Base-by-base conservation (phyloP, 768 basidiomycete genomes). In the Lactifluus hygrophoroides region DNA sequence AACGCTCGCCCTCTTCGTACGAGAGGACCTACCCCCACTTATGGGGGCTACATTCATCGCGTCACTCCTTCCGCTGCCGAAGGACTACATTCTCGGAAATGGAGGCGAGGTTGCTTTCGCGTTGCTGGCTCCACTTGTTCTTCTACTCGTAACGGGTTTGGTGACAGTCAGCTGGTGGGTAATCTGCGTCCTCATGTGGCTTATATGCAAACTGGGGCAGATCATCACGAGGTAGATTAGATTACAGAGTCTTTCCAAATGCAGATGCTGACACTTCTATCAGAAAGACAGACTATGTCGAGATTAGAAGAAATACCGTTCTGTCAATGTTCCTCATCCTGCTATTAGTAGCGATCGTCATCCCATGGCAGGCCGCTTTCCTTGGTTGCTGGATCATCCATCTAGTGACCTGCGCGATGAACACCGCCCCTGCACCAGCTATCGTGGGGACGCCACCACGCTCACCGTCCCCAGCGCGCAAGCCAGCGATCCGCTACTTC, bases 301-400 rank as follows among this genome's bases (percentile, higher is more conserved):
- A 75, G 27, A 55, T 60, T 37, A 51, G 43, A 11, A 58, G 56
- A 57, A 61, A 62, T 23, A 64, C 58, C 30, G 80, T 3, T 25
- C 42, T 83, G 6, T 86, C 87, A 6, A 79, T 91, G 69, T 62
- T 68, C 7, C 49, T 86, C 19, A 77, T 94, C 34, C 76, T 85
- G 51, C 62, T 79, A 16, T 72, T 85, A n/a, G 84, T 94, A 38
- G 79, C 86, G 58, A 62, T 89, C 38, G 72, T 93, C 52, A 75
- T 94, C n/a, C 94, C 94, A 0, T 92, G 90, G 83, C 94, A 96
- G 71, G 88, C 94, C 10, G 92, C 88, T 5, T 94, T 88, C 71
- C 77, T 95, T 23, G 85, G 89, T 19, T 84, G 84, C 63, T 90
- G 90, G 84, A 59, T 85, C n/a, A 81, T 88, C 51, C 90, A 92